Evolutionary conservation across 495 filamentous ascomycete species (phyloP).

Genomic region (Niebla homalea): DNA sequence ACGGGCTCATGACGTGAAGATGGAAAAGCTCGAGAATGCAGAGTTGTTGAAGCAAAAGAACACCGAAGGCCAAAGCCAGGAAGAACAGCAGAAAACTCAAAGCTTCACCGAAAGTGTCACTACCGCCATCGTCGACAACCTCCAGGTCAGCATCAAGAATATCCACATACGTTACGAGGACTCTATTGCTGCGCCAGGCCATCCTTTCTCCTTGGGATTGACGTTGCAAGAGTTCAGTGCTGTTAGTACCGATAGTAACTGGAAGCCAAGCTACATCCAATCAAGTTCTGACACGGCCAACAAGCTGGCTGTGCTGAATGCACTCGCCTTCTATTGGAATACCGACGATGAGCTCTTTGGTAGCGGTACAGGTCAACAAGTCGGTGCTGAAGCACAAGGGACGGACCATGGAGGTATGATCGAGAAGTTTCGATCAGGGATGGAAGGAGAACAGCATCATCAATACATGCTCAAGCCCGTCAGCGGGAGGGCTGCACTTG

Average conservation of each 20-base stretch:
- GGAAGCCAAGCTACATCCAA: conserved; percentile 90
- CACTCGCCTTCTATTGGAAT: conserved; percentile 92
- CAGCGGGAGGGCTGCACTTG: conserved; percentile 78
- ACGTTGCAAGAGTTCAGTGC: conserved; percentile 93
- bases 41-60: conserved; percentile 84
- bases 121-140: conserved; percentile 93
- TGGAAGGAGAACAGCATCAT: conserved; percentile 60
- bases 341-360: conserved; percentile 78
- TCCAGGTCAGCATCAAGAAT: conserved; percentile 94
- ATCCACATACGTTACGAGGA: conserved; percentile 97
- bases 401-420: conserved; percentile 62
- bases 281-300: conserved; percentile 69
- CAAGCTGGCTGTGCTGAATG: conserved; percentile 78
- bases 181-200: conserved; percentile 84
- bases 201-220: conserved; percentile 84
- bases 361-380: conserved; percentile 47
- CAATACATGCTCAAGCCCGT: conserved; percentile 95
- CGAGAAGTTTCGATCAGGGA: conserved; percentile 58
- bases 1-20: conserved; percentile 73
- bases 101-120: conserved; percentile 90
- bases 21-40: conserved; percentile 93
- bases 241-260: conserved; percentile 84
- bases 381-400: conserved; percentile 50
- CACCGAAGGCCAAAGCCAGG: conserved; percentile 81
- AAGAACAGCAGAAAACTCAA: conserved; percentile 91